Evolutionary conservation across 2,329 filamentous ascomycete species (phyloP), one percentile per base, ranked within the genome.

Genomic region (Xylariaceae sp.): DNA sequence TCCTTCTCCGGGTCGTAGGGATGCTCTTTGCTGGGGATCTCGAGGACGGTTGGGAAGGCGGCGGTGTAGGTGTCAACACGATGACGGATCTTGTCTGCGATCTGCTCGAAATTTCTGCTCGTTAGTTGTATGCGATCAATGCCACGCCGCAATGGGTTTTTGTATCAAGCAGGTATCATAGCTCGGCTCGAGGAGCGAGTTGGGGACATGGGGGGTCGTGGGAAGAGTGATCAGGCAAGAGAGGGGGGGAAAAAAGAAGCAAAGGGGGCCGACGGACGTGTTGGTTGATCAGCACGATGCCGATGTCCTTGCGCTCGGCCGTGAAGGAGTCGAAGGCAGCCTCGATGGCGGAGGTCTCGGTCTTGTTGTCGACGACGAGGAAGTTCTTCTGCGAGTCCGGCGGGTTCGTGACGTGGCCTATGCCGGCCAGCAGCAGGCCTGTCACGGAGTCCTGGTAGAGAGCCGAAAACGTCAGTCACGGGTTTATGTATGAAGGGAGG

Each of bases 1-100:
- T 98, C 93, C 74, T 98, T 98, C 69, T 98, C 93, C 0, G 93
- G 93, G 58, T 98, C 91, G 62, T 98, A 98, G 2, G 93, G 93
- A 64, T 98, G 93, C 65, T 98, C 93, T 75, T 98, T 98, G 70
- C 89, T 95, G 18, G 93, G 93, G 47, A 98, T 97, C 67, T 98
- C 93, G 43, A 98, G 81, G 41, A 98, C 78, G 17, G 89, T 85
- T n/a, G 93, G 93, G 68, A 98, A 98, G 4, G 93, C 90, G 37
- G 91, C 88, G 16, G 89, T 91, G 68, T 95, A 96, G 29, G 81
- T 82, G 66, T 98, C 93, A 54, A 98, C 85, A 47, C 84, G 82
- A 63, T 91, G 79, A 64, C 93, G 81, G 78, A 98, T 98, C 63
- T 81, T 82, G 64, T 98, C 93, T 38, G 93, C 93, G 59, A 98